Percentiles rank a stretch among this genome's conserved stretches.
These are phyloP conservation scores for Elsinoe arachidis DNA, from an alignment of 2,329 filamentous ascomycete genomes.

Conservation along the genomic window DNA sequence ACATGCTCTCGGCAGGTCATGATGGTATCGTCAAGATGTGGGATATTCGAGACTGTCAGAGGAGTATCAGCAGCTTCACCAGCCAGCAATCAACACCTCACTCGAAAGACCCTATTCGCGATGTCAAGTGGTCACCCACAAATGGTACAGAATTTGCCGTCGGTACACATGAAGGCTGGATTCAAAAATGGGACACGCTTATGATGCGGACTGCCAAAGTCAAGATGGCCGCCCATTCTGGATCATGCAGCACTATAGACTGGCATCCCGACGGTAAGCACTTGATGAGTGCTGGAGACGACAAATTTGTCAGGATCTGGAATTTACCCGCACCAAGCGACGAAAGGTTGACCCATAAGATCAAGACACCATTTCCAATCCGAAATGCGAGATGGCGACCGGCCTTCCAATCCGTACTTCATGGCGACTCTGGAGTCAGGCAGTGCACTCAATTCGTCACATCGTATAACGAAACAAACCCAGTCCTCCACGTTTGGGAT, in stretches of 20 bases:
- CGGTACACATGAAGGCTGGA: slow-evolving; percentile 54
- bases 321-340: slow-evolving; percentile 50
- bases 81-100: slow-evolving; percentile 49
- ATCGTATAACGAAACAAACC: slow-evolving; percentile 53
- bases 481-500: slow-evolving; percentile 56
- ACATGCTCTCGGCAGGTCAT: slow-evolving; percentile 56
- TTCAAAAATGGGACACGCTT: slow-evolving; percentile 57
- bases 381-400: slow-evolving; percentile 56
- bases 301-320: slow-evolving; percentile 56
- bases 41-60: slow-evolving; percentile 51
- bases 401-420: slow-evolving; percentile 46
- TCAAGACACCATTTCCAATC: slow-evolving; percentile 54
- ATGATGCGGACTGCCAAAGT: slow-evolving; percentile 49
- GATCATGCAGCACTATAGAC: slow-evolving; percentile 51
- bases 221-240: slow-evolving; percentile 53
- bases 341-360: slow-evolving; percentile 50
- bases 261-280: slow-evolving; percentile 61
- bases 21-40: slow-evolving; percentile 56
- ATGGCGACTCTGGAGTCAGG: slow-evolving; percentile 44
- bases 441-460: slow-evolving; percentile 56
- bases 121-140: slow-evolving; percentile 57
- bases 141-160: slow-evolving; percentile 56
- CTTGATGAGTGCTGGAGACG: slow-evolving; percentile 53
- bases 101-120: slow-evolving; percentile 53
- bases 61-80: slow-evolving; percentile 43